Evolutionary conservation across 208 protist species (phyloP).

Genomic region (Kentomonas sorsogonicus): DNA sequence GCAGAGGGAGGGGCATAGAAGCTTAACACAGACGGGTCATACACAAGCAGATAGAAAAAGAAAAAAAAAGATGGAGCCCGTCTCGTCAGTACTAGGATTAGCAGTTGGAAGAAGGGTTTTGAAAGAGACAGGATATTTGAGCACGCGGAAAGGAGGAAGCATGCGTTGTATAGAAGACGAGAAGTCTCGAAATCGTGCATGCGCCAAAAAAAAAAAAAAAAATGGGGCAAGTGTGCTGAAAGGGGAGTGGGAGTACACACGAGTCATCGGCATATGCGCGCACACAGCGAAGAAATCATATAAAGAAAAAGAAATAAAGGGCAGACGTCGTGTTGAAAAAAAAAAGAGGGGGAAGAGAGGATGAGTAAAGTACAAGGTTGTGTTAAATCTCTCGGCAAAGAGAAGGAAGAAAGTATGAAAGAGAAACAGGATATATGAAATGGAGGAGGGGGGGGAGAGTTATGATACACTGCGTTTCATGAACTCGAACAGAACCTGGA

Average conservation of each 20-base stretch:
- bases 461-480: slow-evolving; percentile 4
- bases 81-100: too few relatives aligned
- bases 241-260: neutral
- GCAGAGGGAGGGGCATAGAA: too few relatives aligned
- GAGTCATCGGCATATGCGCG: neutral
- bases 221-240: neutral
- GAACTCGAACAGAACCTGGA: neutral
- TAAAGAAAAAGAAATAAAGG: slow-evolving; percentile 2
- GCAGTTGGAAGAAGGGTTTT: too few relatives aligned
- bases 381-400: neutral
- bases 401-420: slow-evolving; percentile 15
- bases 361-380: neutral
- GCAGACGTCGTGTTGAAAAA: neutral
- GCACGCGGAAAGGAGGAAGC: too few relatives aligned
- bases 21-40: too few relatives aligned
- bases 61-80: too few relatives aligned
- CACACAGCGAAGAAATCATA: neutral
- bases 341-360: neutral
- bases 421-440: slow-evolving; percentile 17
- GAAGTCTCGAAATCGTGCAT: too few relatives aligned
- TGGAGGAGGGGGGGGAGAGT: slow-evolving; percentile 1
- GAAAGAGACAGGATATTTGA: too few relatives aligned
- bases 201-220: slow-evolving; percentile 8
- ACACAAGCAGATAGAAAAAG: too few relatives aligned
- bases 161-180: too few relatives aligned